Percentiles rank a stretch among this genome's conserved stretches.
phyloP scores from a whole-genome alignment of 371 early-diverging fungal genomes.

The Funneliformis caledonium region DNA sequence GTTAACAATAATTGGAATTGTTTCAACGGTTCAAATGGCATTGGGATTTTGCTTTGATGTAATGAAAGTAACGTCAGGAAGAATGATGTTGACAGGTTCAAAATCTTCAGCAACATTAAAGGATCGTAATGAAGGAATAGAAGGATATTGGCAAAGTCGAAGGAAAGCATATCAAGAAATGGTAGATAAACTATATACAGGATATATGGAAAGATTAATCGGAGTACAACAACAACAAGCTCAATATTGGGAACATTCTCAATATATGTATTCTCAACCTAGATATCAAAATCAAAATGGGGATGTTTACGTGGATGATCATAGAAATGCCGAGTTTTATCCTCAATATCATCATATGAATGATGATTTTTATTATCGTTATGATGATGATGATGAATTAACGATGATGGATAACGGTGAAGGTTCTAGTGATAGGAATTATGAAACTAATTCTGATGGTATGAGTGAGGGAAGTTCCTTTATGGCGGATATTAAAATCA shows the following conservation, averaged over 20 bases:
- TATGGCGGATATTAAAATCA: not conserved
- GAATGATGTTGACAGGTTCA: not conserved
- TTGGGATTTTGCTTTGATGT: slow-evolving; percentile 34
- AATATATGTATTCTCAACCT: slow-evolving; percentile 12
- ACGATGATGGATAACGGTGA: not conserved
- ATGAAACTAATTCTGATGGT: not conserved
- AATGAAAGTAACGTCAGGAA: slow-evolving; percentile 9
- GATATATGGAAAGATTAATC: slow-evolving; percentile 29
- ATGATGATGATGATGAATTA: not conserved
- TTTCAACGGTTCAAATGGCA: slow-evolving; percentile 31
- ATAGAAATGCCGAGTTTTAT: not conserved
- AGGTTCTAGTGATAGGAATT: not conserved
- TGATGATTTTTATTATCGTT: not conserved
- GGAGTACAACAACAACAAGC: slow-evolving; percentile 39
- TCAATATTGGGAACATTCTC: slow-evolving; percentile 11
- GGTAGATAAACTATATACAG: slow-evolving; percentile 33
- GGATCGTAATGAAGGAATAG: not conserved
- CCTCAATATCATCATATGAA: not conserved
- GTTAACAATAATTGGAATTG: slow-evolving; percentile 32
- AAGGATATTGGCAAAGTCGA: slow-evolving; percentile 23
- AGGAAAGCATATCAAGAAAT: slow-evolving; percentile 32
- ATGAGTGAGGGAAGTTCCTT: not conserved
- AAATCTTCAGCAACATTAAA: not conserved
- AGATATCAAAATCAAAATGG: not conserved
- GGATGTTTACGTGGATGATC: not conserved